Evolutionary conservation across 345 rosid genomes (phyloP), one percentile per base, ranked within the genome.

Genomic region (Trapa bicornis): DNA sequence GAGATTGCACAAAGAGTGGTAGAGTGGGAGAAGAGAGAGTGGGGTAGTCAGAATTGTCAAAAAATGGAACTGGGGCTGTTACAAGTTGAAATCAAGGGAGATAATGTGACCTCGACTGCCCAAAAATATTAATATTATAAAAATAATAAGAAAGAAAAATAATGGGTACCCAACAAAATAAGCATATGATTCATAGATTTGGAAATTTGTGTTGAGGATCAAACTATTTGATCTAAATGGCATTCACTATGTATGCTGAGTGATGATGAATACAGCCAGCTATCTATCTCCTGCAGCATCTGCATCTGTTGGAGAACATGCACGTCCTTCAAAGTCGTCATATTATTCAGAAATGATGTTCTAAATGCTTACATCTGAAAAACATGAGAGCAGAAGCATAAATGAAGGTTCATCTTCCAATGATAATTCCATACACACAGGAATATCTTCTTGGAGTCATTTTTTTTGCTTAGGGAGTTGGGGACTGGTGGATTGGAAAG

Each of bases 81-180:
- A 47, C 80, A 68, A 66, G 71, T 78, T 78, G 80, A 77, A 68
- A 79, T 81, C 82, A 73, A 75, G 78, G 74, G 39, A 66, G 50
- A 64, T 64, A 37, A 17, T 64, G 37, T 64, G 43, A 35, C 42
- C 65, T 54, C 13, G 2, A 54, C 60, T n/a, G 8, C 60, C 32
- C 60, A 54, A 54, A 54, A 54, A 54, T 14, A 50, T 45, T 45
- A 45, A 6, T 45, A 50, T 14, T 2, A 22, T 22, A 22, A 22
- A 22, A 22, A 22, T 22, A 22, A 22, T 3, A 41, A 41, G 7
- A 41, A 2, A 41, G 43, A 41, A 1, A 41, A 8, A 41, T 4
- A 41, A 41, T 8, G 4, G 4, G 43, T 3, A 41, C 43, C 43
- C 43, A 41, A 41, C 2, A 1, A 41, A 41, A 41, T 0, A 8